Base-by-base conservation (phyloP, 495 filamentous ascomycete species). In the Penicillium cinerascens region DNA sequence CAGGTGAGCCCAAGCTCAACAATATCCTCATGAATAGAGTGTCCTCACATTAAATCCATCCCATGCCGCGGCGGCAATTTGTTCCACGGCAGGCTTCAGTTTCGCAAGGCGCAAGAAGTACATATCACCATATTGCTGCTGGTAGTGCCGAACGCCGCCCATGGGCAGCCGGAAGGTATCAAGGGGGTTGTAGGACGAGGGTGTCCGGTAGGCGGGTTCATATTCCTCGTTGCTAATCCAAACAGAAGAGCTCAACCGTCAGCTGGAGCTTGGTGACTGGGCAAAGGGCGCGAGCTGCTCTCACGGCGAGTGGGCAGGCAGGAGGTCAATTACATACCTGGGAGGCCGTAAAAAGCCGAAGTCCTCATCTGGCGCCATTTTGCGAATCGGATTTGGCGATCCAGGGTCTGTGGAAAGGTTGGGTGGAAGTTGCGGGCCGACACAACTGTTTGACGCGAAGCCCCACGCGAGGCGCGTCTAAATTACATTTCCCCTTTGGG, bases 91-190 rank as follows among this genome's bases (percentile, higher is more conserved):
- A 7, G 92, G 88, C 69, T 95, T 96, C 64, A 99, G 81, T 67
- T 86, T 87, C 7, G 88, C 82, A 11, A 97, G 80, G 33, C 95
- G 88, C 58, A 96, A 70, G 67, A 96, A 97, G 75, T 99, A 99
- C 81, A 97, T 89, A 61, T 97, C 92, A 52, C 84, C 88, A 82
- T 87, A 99, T 76, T 99, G 95, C 66, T 97, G 95, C 65, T 89
- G 79, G 61, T 97, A 99, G 20, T 88, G 84, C 42, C 86, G 82
- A 27, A 84, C 77, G n/a, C 73, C 65, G 10, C 82, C 83, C 55
- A 84, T 83, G 1, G 84, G 81, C 10, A 97, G 78, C 41, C 74
- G 66, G 64, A 88, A 97, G 0, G 84, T 87, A 43, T 82, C 69
- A 20, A 92, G 75, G 1, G 91, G 85, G 47, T 85, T 86, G 74